Base-by-base conservation (phyloP, 345 rosid species). In the Cardamine occulta region DNA sequence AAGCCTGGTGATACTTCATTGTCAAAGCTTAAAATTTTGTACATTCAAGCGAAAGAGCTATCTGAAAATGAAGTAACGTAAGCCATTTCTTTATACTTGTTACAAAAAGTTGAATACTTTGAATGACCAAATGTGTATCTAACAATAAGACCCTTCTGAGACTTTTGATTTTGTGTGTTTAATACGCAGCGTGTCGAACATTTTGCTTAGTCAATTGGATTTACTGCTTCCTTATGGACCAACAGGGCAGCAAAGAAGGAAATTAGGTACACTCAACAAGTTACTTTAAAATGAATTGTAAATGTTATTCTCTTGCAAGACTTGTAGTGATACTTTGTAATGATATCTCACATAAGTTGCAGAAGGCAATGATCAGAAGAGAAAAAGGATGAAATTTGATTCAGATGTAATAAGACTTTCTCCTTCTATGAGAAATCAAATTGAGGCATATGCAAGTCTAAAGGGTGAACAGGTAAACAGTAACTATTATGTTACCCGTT, bases 381-480 rank as follows among this genome's bases (percentile, higher is more conserved):
- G 85, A 78, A 91, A 89, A 79, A 80, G 87, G 64, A 79, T 91
- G 86, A 93, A 91, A 81, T 57, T 75, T 65, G 98, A 91, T 68
- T 80, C 96, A 7, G 96, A 93, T 68, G 81, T 83, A 44, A 64
- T 87, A 60, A 84, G 88, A 80, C 86, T 87, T 47, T 74, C 89
- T 77, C 78, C 91, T 70, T 75, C 86, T 23, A 44, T 83, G 84
- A 79, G 90, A 82, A 86, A 68, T 85, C 94, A 88, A 62, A 83
- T 89, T 51, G 93, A 92, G 78, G 74, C 80, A 45, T 90, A 63
- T 75, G 87, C 88, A 74, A 85, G 73, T 82, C 80, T 93, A 75
- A 93, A 87, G 79, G 93, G 91, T 52, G 93, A 93, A 83, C 93
- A 93, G 93, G 98, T 89, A 82, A 6, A 2, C 6, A 13, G n/a